Evolutionary conservation across 768 basidiomycete species (phyloP), one percentile per base, ranked within the genome.

Genomic region (Hygrophorus russula): DNA sequence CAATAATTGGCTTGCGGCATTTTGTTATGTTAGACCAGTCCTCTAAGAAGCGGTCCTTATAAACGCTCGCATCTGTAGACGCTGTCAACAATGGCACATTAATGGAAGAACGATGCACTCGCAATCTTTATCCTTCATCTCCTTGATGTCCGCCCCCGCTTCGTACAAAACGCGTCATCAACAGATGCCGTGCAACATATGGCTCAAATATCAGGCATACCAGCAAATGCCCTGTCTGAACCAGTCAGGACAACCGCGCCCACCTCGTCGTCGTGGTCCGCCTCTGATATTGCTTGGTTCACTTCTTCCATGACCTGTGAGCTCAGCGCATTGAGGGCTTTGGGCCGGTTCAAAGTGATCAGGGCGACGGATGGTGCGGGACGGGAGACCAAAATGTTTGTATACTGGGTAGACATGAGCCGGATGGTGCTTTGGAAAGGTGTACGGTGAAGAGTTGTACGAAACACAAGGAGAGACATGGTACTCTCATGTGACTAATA

Each of bases 141-240:
- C 92, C 67, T 96, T 97, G 65, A 99, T 97, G 63, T 99, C 94
- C 15, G 94, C 94, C 2, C 94, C 92, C 53, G 92, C 92, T 91
- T 51, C 2, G 28, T 29, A 36, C 15, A 38, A 37, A 36, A 29
- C 17, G 33, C 30, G 14, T 14, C 17, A 20, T 15, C 19, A 13
- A n/a, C 2, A 24, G 37, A 24, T 39, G 4, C 30, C 40, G 19
- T 32, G 8, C n/a, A 17, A 17, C 15, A 39, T 3, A 13, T n/a
- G 12, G 19, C 13, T 36, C 4, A 35, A 33, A 36, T n/a, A 36
- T 12, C 24, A 24, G 24, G 64, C 81, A 47, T 53, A 83, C 91
- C 91, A 46, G 94, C 94, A 59, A 99, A 99, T 2, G 90, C 93
- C 61, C 72, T 83, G 49, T 88, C 87, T 19, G 84, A 87, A 2